Percentiles rank a stretch among this genome's conserved stretches.
Conservation (phyloP, 2,329 filamentous ascomycete genomes). For the Calycina herbarum region DNA sequence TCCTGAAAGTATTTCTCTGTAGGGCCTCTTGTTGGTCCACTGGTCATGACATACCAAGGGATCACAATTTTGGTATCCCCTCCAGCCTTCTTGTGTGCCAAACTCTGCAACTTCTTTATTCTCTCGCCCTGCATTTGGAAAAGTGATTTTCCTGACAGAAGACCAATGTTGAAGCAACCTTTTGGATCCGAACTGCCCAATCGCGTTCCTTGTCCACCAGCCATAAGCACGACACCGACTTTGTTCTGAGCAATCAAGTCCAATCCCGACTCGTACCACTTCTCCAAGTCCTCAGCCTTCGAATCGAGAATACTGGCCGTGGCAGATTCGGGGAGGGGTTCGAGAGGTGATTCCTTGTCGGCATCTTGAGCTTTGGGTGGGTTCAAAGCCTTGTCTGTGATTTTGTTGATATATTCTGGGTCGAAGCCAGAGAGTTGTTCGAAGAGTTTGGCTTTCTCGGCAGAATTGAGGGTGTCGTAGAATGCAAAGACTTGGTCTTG, state of each 20-base stretch:
- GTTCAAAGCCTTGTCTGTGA: slow-evolving; percentile 79
- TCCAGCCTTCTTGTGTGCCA: slow-evolving; percentile 71
- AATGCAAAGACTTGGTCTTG: slow-evolving; percentile 86
- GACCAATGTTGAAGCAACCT: slow-evolving; percentile 94
- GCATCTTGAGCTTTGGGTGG: slow-evolving; percentile 60
- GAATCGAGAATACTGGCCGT: slow-evolving; percentile 92
- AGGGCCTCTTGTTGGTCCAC: slow-evolving; percentile 84
- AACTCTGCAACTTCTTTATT: slow-evolving; percentile 79
- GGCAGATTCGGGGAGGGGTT: slow-evolving; percentile 84
- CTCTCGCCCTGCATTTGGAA: slow-evolving; percentile 98
- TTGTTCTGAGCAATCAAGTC: slow-evolving; percentile 66
- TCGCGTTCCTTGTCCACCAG: slow-evolving; percentile 92
- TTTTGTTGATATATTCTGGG: slow-evolving; percentile 81
- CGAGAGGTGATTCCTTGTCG: slow-evolving; percentile 51
- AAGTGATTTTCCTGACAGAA: slow-evolving; percentile 88
- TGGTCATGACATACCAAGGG: slow-evolving; percentile 99
- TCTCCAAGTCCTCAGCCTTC: slow-evolving; percentile 70
- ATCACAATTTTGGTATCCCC: slow-evolving; percentile 61
- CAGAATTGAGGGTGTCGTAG: slow-evolving; percentile 73
- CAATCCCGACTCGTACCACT: slow-evolving; percentile 77
- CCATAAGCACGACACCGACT: slow-evolving; percentile 90
- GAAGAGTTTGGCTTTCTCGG: slow-evolving; percentile 77
- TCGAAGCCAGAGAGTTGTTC: slow-evolving; percentile 81
- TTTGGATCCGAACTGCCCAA: slow-evolving; percentile 94
- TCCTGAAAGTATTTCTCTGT: slow-evolving; percentile 94